A percentile compares a stretch with the other conserved stretches of the same genome.
Evolutionary conservation across 768 basidiomycete genomes (phyloP).

Genomic region (Psilocybe cubensis): DNA sequence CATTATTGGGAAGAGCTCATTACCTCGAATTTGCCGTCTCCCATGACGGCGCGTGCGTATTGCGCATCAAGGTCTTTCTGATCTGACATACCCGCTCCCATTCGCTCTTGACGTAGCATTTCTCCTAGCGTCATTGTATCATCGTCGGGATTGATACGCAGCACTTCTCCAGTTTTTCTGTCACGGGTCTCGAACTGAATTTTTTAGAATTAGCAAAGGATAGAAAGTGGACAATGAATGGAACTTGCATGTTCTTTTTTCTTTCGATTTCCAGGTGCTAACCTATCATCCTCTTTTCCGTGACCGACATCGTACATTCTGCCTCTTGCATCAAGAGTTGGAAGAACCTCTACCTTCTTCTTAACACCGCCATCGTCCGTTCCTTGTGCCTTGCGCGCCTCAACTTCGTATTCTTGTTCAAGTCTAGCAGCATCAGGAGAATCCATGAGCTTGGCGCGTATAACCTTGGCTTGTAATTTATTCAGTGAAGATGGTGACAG

Average conservation of each 20-base stretch:
- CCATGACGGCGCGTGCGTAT: constrained; percentile 85
- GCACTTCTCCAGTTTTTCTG: constrained; percentile 84
- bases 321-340: constrained; percentile 85
- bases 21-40: constrained; percentile 88
- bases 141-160: constrained; percentile 91
- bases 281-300: constrained; percentile 60
- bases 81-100: constrained; percentile 86
- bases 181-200: constrained; percentile 86
- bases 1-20: background rate
- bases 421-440: constrained; percentile 76
- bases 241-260: constrained; percentile 73
- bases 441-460: constrained; percentile 88
- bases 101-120: constrained; percentile 90
- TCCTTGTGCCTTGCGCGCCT: constrained; percentile 54
- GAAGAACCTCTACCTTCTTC: constrained; percentile 80
- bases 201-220: background rate
- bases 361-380: constrained; percentile 45
- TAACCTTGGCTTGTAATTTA: constrained; percentile 88
- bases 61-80: constrained; percentile 92
- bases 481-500: constrained; percentile 84
- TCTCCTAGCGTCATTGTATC: constrained; percentile 86
- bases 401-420: constrained; percentile 85
- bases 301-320: constrained; percentile 90
- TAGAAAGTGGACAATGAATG: constrained; percentile 4
- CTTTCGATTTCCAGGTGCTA: constrained; percentile 70